A percentile compares a stretch with the other conserved stretches of the same genome.
Conservation (phyloP, 1,284 basidiomycete species). For the Rhodotorula sp. region DNA sequence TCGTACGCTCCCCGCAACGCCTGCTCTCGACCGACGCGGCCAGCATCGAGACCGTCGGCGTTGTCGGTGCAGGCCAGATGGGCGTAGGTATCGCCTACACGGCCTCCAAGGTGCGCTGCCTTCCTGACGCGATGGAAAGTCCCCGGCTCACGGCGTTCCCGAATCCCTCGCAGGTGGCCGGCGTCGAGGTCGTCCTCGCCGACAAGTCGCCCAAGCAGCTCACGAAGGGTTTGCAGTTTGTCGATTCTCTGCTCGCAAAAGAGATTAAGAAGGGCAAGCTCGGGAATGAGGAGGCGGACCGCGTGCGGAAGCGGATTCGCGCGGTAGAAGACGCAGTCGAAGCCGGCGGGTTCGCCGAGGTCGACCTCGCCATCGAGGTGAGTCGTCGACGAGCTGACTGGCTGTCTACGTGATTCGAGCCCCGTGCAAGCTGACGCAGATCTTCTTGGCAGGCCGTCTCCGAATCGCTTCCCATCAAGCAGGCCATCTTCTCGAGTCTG, state of each 20-base stretch:
- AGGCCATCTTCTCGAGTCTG: constrained; percentile 72
- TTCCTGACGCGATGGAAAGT: background rate
- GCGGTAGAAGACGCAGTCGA: constrained; percentile 60
- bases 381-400: constrained; percentile 55
- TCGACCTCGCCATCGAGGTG: constrained; percentile 88
- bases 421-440: background rate
- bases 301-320: constrained; percentile 67
- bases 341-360: constrained; percentile 60
- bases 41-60: constrained; percentile 12
- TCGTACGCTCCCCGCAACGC: background rate
- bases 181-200: constrained; percentile 71
- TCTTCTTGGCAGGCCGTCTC: constrained; percentile 69
- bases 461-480: constrained; percentile 79
- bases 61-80: constrained; percentile 66
- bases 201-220: constrained; percentile 69
- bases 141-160: constrained; percentile 6
- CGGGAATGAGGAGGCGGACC: constrained; percentile 67
- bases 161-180: constrained; percentile 54
- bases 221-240: constrained; percentile 66
- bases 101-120: constrained; percentile 62
- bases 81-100: constrained; percentile 80
- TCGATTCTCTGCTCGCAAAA: constrained; percentile 78
- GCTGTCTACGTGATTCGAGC: constrained; percentile 71
- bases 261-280: constrained; percentile 83
- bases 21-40: background rate